Percentiles rank a stretch among this genome's conserved stretches.
phyloP scores from a whole-genome alignment of 176 grass and related monocot species.

The Musa schizocarpa region DNA sequence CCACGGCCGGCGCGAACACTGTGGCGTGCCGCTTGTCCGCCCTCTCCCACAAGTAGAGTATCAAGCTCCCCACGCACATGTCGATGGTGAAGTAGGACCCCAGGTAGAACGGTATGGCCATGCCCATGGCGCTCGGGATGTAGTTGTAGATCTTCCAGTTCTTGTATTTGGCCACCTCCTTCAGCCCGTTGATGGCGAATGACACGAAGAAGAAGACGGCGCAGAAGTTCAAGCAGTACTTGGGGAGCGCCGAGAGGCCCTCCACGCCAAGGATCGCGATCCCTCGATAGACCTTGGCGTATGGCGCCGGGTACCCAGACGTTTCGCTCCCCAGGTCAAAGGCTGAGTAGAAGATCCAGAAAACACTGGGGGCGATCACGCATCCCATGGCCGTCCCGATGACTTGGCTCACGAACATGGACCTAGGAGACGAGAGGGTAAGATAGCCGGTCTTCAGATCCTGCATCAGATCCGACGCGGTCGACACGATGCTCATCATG shows the following conservation, averaged over 20 bases:
- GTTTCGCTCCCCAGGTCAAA: conserved; percentile 21
- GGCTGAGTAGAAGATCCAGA: conserved; percentile 66
- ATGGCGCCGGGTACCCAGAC: conserved; percentile 35
- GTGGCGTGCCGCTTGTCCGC: conserved; percentile 1
- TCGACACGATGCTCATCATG: conserved; percentile 66
- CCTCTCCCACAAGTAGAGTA: conserved; percentile 24
- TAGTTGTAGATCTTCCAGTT: conserved; percentile 31
- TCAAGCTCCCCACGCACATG: conserved; percentile 43
- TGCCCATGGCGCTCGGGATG: conserved; percentile 54
- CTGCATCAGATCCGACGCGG: conserved; percentile 57
- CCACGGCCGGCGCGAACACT: conserved; percentile 11
- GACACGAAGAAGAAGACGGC: conserved; percentile 46
- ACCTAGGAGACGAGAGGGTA: conserved; percentile 36
- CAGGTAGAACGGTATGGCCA: conserved; percentile 56
- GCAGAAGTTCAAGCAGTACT: conserved; percentile 51
- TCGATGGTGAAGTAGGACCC: conserved; percentile 65
- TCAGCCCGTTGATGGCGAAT: conserved; percentile 42
- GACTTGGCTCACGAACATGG: conserved; percentile 51
- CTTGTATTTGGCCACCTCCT: conserved; percentile 30
- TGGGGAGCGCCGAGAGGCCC: conserved; percentile 34
- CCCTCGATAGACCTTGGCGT: conserved; percentile 50
- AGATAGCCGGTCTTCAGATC: conserved; percentile 66
- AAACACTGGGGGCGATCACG: conserved; percentile 42
- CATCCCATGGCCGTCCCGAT: conserved; percentile 41
- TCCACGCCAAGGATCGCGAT: conserved; percentile 43